Base-by-base conservation (phyloP, 2,329 filamentous ascomycete genomes). In the Trichoderma harzianum region DNA sequence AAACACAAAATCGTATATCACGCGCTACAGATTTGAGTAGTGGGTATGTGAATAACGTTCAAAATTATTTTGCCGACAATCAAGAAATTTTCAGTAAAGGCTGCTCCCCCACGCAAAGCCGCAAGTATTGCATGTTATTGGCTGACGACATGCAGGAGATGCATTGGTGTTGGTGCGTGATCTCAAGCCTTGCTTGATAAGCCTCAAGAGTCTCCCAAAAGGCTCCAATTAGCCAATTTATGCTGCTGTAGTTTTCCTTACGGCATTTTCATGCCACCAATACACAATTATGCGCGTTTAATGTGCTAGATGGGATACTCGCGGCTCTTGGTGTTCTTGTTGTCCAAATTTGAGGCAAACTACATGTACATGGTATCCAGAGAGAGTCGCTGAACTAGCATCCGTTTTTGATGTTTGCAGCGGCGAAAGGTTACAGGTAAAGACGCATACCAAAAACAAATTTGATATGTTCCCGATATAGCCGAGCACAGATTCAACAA, bases 191-290 rank as follows among this genome's bases (percentile, higher is more conserved):
- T 43, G 16, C 39, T n/a, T 18, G 16, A 43, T 43, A 43, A 43
- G 39, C 39, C 16, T 43, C 39, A 43, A 5, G 39, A n/a, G 16
- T 43, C 39, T 43, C 3, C 36, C 36, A 39, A 39, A 39, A 7
- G 6, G 1, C 16, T 0, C 36, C 36, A 39, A 0, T 39, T 39
- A 39, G 8, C 36, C 16, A 18, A 39, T 39, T 18, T 0, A 18
- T 39, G 36, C 1, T 39, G 16, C 16, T 39, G 7, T 8, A 18
- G 16, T 18, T 39, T 8, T 39, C 0, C 8, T 39, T 39, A 39
- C 36, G 3, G 1, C 16, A 39, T 39, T 0, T 39, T 18, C 16
- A 39, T 39, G 2, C 36, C 3, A 6, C 14, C 18, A 1, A 0
- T 39, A 2, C 3, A 18, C 36, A 18, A 39, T 39, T 7, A 0